These are phyloP conservation scores for Erythrobasidium hasegawianum DNA, from an alignment of 1,284 basidiomycete genomes.

Conservation along the genomic window DNA sequence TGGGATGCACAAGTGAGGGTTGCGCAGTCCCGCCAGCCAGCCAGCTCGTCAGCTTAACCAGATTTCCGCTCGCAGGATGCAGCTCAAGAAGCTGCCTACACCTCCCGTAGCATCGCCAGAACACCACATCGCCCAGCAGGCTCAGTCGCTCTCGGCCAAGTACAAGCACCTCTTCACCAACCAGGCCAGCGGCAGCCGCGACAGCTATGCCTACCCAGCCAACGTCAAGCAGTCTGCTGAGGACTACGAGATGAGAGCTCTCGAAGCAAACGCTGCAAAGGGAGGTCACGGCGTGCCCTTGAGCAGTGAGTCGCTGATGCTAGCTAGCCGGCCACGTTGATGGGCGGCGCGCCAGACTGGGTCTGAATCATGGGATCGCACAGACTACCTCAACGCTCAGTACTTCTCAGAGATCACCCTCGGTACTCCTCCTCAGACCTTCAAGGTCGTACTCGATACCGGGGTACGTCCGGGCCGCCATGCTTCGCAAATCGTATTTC, in stretches of 20 bases:
- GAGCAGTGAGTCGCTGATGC: slow-evolving; percentile 68
- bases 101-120: slow-evolving; percentile 50
- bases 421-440: slow-evolving; percentile 74
- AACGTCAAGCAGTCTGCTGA: slow-evolving; percentile 53
- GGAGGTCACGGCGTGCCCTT: slow-evolving; percentile 86
- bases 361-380: too few species aligned
- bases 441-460: slow-evolving; percentile 84
- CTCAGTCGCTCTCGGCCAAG: slow-evolving; percentile 58
- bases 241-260: slow-evolving; percentile 53
- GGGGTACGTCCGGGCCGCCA: slow-evolving; percentile 50
- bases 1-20: slow-evolving; percentile 41
- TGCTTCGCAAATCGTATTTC: neutral
- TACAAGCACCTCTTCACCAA: slow-evolving; percentile 62
- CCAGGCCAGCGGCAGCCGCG: slow-evolving; percentile 55
- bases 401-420: slow-evolving; percentile 87
- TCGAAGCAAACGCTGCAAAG: slow-evolving; percentile 52
- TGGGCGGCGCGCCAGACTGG: too few species aligned
- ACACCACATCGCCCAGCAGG: slow-evolving; percentile 68
- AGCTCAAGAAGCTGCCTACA: slow-evolving; percentile 23
- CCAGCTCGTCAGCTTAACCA: too few species aligned
- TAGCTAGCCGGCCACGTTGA: neutral
- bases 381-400: slow-evolving; percentile 92
- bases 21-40: too few species aligned
- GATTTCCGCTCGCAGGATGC: slow-evolving; percentile 29
- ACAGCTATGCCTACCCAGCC: slow-evolving; percentile 44